Evolutionary conservation across 495 filamentous ascomycete genomes (phyloP).

Genomic region (Hypoxylon perforatum): DNA sequence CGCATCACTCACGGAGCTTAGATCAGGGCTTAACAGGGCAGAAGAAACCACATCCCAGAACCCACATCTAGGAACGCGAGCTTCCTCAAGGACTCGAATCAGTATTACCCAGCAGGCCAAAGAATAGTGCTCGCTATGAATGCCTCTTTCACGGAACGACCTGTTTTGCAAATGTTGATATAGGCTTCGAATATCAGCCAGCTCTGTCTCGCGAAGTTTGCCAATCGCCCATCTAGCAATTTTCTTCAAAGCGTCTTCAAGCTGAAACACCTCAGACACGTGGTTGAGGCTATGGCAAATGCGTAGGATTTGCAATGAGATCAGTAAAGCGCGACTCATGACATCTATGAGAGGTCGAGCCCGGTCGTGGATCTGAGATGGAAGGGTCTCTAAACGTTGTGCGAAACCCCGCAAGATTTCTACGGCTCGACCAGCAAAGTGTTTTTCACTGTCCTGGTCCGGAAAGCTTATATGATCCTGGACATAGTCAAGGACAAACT

Average conservation of each 20-base stretch:
- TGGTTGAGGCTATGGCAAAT: conserved; percentile 45
- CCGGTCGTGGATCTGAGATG: conserved; percentile 11
- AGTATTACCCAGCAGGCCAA: conserved; percentile 75
- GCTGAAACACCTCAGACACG: conserved; percentile 45
- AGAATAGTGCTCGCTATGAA: conserved; percentile 66
- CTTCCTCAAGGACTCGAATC: conserved; percentile 67
- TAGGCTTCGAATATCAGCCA: conserved; percentile 66
- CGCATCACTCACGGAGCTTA: conserved; percentile 55
- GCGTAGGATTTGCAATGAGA: conserved; percentile 47
- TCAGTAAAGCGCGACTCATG: conserved; percentile 41
- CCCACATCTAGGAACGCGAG: conserved; percentile 52
- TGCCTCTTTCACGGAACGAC: conserved; percentile 70
- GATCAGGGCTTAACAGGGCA: conserved; percentile 48
- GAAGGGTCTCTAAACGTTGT: conserved; percentile 45
- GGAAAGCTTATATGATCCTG: conserved; percentile 50
- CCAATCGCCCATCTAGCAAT: conserved; percentile 49
- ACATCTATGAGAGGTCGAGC: conserved; percentile 40
- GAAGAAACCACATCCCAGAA: conserved; percentile 71
- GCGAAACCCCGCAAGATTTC: conserved; percentile 58
- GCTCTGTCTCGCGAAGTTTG: conserved; percentile 59
- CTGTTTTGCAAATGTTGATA: conserved; percentile 69
- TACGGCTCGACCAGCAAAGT: conserved; percentile 57
- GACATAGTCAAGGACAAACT: conserved; percentile 56
- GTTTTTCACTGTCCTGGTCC: conserved; percentile 41
- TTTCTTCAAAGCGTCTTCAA: conserved; percentile 58